Conservation (phyloP, 1,284 basidiomycete species). For the Trichosporon asahii region DNA sequence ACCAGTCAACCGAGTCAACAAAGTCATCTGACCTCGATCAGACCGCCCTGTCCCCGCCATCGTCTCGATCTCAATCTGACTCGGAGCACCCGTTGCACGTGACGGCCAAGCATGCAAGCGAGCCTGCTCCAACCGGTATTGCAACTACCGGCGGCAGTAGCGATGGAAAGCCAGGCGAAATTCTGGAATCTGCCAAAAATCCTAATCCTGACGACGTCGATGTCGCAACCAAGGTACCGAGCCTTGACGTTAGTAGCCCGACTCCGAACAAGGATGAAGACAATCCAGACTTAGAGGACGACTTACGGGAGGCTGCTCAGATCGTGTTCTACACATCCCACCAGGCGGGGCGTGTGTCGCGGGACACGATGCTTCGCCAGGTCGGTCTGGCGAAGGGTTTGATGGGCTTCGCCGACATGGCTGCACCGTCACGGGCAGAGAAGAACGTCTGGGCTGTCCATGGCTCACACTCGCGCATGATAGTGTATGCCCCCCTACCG, state of each 20-base stretch:
- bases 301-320: slow-evolving; percentile 44
- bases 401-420: slow-evolving; percentile 44
- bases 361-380: slow-evolving; percentile 47
- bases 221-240: background rate
- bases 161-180: background rate
- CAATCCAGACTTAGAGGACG: slow-evolving; percentile 43
- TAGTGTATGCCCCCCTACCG: slow-evolving; percentile 39
- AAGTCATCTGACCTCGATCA: background rate
- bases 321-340: slow-evolving; percentile 47
- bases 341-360: slow-evolving; percentile 36
- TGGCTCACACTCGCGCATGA: slow-evolving; percentile 32
- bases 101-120: background rate
- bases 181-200: background rate
- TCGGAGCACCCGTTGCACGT: background rate
- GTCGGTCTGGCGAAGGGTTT: slow-evolving; percentile 46
- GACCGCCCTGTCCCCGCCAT: background rate
- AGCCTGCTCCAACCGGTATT: background rate
- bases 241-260: background rate
- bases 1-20: background rate
- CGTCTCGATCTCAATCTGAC: background rate
- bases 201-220: background rate
- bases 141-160: background rate
- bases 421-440: slow-evolving; percentile 12
- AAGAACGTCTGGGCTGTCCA: slow-evolving; percentile 33
- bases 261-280: background rate